These are phyloP conservation scores for Stagonosporopsis cucurbitacearum DNA, from an alignment of 2,329 filamentous ascomycete genomes.

Conservation along the genomic window DNA sequence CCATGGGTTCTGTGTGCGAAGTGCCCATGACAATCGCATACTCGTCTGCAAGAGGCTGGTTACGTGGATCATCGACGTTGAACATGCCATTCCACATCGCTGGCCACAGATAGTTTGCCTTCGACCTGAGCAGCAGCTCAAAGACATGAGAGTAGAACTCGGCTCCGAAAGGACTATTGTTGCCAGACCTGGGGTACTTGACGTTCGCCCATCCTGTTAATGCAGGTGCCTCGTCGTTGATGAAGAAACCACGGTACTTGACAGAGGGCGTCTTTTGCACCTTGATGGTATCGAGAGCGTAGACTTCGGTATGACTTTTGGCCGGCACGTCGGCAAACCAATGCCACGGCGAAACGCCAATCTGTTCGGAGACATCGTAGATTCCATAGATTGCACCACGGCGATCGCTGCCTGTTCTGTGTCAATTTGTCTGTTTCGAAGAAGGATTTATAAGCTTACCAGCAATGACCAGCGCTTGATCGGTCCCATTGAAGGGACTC, in stretches of 20 bases:
- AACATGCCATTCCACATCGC: slow-evolving; percentile 75
- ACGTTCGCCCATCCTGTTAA: slow-evolving; percentile 70
- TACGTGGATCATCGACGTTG: slow-evolving; percentile 71
- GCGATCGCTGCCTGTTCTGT: slow-evolving; percentile 60
- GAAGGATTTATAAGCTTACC: slow-evolving; percentile 43
- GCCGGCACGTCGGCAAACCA: slow-evolving; percentile 70
- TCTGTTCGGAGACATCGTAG: slow-evolving; percentile 75
- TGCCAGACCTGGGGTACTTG: slow-evolving; percentile 57
- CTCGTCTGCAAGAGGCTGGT: slow-evolving; percentile 73
- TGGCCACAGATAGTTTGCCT: slow-evolving; percentile 79
- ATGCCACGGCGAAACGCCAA: slow-evolving; percentile 75
- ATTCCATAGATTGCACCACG: slow-evolving; percentile 73
- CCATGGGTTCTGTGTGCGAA: slow-evolving; percentile 76
- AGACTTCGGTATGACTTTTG: slow-evolving; percentile 61
- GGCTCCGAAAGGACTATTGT: slow-evolving; percentile 57
- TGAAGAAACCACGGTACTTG: slow-evolving; percentile 72
- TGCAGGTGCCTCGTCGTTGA: slow-evolving; percentile 73
- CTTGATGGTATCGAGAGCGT: slow-evolving; percentile 61
- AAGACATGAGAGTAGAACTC: slow-evolving; percentile 73
- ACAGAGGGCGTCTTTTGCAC: slow-evolving; percentile 66
- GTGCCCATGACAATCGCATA: slow-evolving; percentile 76
- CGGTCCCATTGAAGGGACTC: slow-evolving; percentile 62
- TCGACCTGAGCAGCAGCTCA: slow-evolving; percentile 71
- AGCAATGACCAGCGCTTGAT: slow-evolving; percentile 69
- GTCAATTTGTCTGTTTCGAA: slow-evolving; percentile 11